Conservation (phyloP, 2,329 filamentous ascomycete genomes). For the Epichloe uncinata region DNA sequence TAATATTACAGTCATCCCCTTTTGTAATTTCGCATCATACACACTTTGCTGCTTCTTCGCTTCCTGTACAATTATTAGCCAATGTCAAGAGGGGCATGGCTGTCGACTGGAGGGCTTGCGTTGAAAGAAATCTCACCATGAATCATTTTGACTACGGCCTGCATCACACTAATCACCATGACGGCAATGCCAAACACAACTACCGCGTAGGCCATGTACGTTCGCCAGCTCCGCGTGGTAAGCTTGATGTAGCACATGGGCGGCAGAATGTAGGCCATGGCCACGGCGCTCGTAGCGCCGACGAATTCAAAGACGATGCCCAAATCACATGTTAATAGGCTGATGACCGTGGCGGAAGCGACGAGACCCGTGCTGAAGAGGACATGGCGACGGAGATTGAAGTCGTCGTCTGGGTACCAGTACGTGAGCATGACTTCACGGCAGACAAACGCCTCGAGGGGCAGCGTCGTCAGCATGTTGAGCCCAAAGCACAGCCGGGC, state of each 20-base stretch:
- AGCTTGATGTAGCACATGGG: slow-evolving; percentile 93
- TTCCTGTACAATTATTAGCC: slow-evolving; percentile 2
- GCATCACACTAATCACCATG: slow-evolving; percentile 67
- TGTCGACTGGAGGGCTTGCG: too few species aligned
- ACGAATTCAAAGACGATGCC: slow-evolving; percentile 93
- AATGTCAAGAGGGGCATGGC: neutral
- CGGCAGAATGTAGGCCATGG: slow-evolving; percentile 87
- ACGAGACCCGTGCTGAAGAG: slow-evolving; percentile 77
- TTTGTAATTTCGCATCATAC: neutral
- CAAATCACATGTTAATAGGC: slow-evolving; percentile 81
- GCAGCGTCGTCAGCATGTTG: slow-evolving; percentile 96
- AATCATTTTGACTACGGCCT: slow-evolving; percentile 57
- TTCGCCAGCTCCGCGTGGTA: slow-evolving; percentile 62
- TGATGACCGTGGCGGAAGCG: slow-evolving; percentile 61
- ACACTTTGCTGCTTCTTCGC: slow-evolving; percentile 7
- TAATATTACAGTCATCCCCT: too few species aligned
- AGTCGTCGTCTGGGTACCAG: slow-evolving; percentile 54
- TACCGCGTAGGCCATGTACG: slow-evolving; percentile 55
- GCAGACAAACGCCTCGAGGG: slow-evolving; percentile 94
- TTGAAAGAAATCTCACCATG: slow-evolving; percentile 7
- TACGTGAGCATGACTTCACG: slow-evolving; percentile 93
- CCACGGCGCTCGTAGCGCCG: slow-evolving; percentile 86
- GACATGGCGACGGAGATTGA: slow-evolving; percentile 72
- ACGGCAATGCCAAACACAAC: slow-evolving; percentile 69
- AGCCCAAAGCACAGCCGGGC: slow-evolving; percentile 90